Evolutionary conservation across 1,139 yeast species (phyloP).

Genomic region (Protomyces gravidus): DNA sequence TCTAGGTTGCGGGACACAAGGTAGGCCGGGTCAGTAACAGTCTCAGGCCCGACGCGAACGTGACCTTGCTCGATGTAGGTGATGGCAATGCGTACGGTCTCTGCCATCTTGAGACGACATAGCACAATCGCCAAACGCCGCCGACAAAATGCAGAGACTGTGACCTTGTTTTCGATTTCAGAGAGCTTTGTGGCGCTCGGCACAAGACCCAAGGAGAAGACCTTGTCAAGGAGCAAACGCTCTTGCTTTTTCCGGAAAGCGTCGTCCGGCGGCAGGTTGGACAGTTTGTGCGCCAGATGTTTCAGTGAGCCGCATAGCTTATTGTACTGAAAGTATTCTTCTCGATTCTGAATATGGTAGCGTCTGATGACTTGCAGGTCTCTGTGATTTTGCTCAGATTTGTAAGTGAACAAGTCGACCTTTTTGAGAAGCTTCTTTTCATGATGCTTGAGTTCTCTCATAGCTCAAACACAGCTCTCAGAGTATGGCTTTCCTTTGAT

Average conservation of each 20-base stretch:
- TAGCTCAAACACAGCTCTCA: too few species aligned
- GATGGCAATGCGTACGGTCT: conserved; percentile 80
- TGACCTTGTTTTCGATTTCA: conserved; percentile 81
- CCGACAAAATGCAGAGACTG: conserved; percentile 88
- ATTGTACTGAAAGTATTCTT: conserved; percentile 72
- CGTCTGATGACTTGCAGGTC: conserved; percentile 94
- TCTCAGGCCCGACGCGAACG: conserved; percentile 93
- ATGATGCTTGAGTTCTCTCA: conserved; percentile 78
- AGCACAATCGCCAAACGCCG: conserved; percentile 90
- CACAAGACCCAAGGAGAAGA: conserved; percentile 80
- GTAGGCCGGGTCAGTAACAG: conserved; percentile 92
- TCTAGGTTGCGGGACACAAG: conserved; percentile 84
- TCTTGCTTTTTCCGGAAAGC: conserved; percentile 85
- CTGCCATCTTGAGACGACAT: conserved; percentile 94
- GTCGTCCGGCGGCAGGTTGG: conserved; percentile 79
- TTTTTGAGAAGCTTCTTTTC: conserved; percentile 91
- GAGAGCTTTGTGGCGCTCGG: conserved; percentile 85
- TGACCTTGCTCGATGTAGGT: conserved; percentile 95
- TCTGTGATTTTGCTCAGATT: conserved; percentile 93
- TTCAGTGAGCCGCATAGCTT: conserved; percentile 73
- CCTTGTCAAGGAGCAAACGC: conserved; percentile 74
- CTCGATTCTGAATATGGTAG: conserved; percentile 88
- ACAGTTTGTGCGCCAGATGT: conserved; percentile 76
- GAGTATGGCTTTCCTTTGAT: too few species aligned
- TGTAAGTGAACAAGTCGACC: conserved; percentile 83